Evolutionary conservation across 1,139 yeast genomes (phyloP).

Genomic region (Yamadazyma diospyri): DNA sequence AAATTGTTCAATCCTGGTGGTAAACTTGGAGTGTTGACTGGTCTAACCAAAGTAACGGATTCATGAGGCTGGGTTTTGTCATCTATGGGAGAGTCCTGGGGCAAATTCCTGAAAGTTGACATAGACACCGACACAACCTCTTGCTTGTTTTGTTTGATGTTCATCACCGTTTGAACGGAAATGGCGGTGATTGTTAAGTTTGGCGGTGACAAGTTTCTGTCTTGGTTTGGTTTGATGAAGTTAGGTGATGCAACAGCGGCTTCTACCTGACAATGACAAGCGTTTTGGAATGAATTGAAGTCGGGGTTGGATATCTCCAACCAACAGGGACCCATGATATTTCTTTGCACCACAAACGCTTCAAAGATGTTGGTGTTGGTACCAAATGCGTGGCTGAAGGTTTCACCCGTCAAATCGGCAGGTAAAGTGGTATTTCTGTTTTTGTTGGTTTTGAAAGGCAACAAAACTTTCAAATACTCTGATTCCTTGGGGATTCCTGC

Average conservation of each 20-base stretch:
- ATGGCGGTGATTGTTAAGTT: conserved; percentile 67
- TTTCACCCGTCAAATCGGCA: conserved; percentile 64
- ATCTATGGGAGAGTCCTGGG: conserved; percentile 70
- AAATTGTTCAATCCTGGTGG: conserved; percentile 71
- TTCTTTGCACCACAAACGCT: conserved; percentile 75
- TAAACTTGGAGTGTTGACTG: conserved; percentile 54
- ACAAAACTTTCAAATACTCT: conserved; percentile 73
- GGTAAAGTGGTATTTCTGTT: conserved; percentile 52
- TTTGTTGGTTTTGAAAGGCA: conserved; percentile 67
- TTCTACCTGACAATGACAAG: conserved; percentile 82
- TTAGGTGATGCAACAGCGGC: conserved; percentile 54
- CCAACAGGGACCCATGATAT: conserved; percentile 99
- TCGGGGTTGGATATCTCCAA: conserved; percentile 65
- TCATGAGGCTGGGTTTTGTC: conserved; percentile 54
- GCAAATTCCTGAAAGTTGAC: conserved; percentile 61
- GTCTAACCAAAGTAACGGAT: conserved; percentile 69
- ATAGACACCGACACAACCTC: conserved; percentile 83
- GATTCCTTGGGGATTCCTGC: conserved; percentile 76
- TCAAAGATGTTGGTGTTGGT: conserved; percentile 73
- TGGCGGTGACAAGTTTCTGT: conserved; percentile 51
- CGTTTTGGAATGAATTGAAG: conserved; percentile 55
- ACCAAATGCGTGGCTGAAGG: conserved; percentile 81
- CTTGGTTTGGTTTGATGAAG: conserved; percentile 48
- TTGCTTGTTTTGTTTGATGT: conserved; percentile 67
- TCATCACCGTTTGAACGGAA: conserved; percentile 77